Conservation (phyloP, 2,329 filamentous ascomycete genomes). For the Dothiorella sarmentorum region DNA sequence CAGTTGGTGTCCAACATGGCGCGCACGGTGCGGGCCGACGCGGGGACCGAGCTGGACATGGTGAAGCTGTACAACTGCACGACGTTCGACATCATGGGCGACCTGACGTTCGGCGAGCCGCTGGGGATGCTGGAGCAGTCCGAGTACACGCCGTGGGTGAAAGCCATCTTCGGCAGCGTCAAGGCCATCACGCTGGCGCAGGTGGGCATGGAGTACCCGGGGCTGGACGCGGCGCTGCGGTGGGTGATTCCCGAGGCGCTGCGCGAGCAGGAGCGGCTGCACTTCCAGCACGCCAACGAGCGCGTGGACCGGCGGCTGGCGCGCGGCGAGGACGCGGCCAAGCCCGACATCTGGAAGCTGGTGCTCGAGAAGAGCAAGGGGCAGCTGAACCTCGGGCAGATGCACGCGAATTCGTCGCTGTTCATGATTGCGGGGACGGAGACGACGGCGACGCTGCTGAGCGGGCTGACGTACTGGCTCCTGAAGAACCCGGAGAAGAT, state of each 20-base stretch:
- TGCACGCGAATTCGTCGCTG: slow-evolving; percentile 37
- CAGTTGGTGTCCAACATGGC: slow-evolving; percentile 25
- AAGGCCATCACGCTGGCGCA: slow-evolving; percentile 5
- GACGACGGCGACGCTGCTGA: slow-evolving; percentile 43
- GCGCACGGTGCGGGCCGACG: slow-evolving; percentile 22
- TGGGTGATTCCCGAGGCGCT: neutral
- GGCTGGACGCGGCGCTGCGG: neutral
- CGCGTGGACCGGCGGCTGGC: slow-evolving; percentile 26
- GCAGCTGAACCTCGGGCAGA: slow-evolving; percentile 31
- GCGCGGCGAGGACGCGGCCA: slow-evolving; percentile 19
- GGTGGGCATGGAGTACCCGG: neutral
- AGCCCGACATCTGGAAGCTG: slow-evolving; percentile 39
- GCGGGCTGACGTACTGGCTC: slow-evolving; percentile 37
- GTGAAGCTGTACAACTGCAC: slow-evolving; percentile 20
- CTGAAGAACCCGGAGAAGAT: slow-evolving; percentile 27
- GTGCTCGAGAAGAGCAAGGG: slow-evolving; percentile 26
- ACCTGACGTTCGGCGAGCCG: slow-evolving; percentile 32
- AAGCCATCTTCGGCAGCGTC: slow-evolving; percentile 28
- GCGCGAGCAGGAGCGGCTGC: neutral
- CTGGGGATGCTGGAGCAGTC: slow-evolving; percentile 30
- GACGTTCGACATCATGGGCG: slow-evolving; percentile 35
- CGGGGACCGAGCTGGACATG: slow-evolving; percentile 15
- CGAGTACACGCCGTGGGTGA: slow-evolving; percentile 34
- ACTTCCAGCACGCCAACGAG: slow-evolving; percentile 7
- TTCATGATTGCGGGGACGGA: slow-evolving; percentile 47